phyloP scores from a whole-genome alignment of 805 yeast species.

The Middelhovenomyces tepae region DNA sequence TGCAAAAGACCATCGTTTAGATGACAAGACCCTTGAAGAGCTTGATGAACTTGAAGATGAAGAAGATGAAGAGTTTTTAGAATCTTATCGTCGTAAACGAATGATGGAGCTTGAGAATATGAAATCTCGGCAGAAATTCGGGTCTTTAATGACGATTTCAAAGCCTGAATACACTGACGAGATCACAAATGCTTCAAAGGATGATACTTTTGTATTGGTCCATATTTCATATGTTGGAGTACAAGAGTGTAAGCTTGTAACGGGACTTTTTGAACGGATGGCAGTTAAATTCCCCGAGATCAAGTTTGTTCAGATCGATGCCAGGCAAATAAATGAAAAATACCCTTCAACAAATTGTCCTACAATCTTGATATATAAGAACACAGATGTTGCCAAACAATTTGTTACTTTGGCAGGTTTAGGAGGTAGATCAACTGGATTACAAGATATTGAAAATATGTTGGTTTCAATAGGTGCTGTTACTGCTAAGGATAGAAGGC shows the following conservation, averaged over 20 bases:
- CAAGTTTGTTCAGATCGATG: slow-evolving; percentile 90
- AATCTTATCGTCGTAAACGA: slow-evolving; percentile 67
- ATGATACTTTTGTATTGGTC: slow-evolving; percentile 52
- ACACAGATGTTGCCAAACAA: slow-evolving; percentile 73
- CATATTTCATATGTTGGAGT: slow-evolving; percentile 59
- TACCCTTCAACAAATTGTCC: slow-evolving; percentile 91
- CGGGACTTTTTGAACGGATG: slow-evolving; percentile 44
- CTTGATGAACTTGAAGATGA: slow-evolving; percentile 84
- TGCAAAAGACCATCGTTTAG: slow-evolving; percentile 79
- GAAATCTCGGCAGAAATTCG: slow-evolving; percentile 51
- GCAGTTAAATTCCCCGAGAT: slow-evolving; percentile 70
- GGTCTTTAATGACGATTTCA: slow-evolving; percentile 65
- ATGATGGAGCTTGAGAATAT: slow-evolving; percentile 62
- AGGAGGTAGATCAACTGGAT: slow-evolving; percentile 72
- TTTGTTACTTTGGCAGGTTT: slow-evolving; percentile 68
- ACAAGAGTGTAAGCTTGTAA: slow-evolving; percentile 64
- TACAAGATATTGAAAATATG: slow-evolving; percentile 63
- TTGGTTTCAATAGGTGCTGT: slow-evolving; percentile 63
- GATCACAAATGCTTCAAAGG: slow-evolving; percentile 71
- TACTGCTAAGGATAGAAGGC: slow-evolving; percentile 55
- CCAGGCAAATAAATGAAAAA: slow-evolving; percentile 80
- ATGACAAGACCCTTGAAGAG: slow-evolving; percentile 67
- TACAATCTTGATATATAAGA: slow-evolving; percentile 72
- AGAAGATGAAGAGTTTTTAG: slow-evolving; percentile 67
- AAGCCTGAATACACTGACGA: slow-evolving; percentile 85